A percentile compares a stretch with the other conserved stretches of the same genome.
Conservation (phyloP, 2,329 filamentous ascomycete genomes). For the Paecilomyces fulvus region DNA sequence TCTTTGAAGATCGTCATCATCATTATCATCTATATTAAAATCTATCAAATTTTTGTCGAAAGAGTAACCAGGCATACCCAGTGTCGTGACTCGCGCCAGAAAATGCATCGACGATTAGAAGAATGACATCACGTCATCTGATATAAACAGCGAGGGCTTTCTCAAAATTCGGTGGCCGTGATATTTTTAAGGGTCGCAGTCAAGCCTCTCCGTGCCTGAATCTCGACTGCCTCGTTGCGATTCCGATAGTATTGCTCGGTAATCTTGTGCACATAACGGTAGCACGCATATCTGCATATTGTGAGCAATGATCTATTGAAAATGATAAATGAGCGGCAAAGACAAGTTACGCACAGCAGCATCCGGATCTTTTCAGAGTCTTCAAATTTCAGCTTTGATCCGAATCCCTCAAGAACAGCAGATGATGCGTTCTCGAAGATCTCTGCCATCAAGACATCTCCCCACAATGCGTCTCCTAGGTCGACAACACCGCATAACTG, state of each 20-base stretch:
- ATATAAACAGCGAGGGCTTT: background rate
- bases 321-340: background rate
- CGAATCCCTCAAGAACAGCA: constrained; percentile 30
- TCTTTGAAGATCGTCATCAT: background rate
- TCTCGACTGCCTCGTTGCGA: constrained; percentile 26
- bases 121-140: constrained; percentile 30
- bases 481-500: constrained; percentile 44
- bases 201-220: constrained; percentile 27
- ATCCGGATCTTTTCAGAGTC: constrained; percentile 21
- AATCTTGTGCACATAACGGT: constrained; percentile 27
- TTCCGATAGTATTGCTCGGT: constrained; percentile 33
- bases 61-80: background rate
- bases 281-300: constrained; percentile 29
- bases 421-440: constrained; percentile 34
- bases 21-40: background rate
- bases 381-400: constrained; percentile 13
- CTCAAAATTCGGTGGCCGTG: constrained; percentile 11
- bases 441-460: constrained; percentile 47
- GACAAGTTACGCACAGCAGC: constrained; percentile 23
- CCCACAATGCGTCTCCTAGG: constrained; percentile 48
- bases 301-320: constrained; percentile 1
- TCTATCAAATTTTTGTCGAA: background rate
- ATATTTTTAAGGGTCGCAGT: constrained; percentile 23
- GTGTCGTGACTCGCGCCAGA: background rate
- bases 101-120: background rate